Evolutionary conservation across 352 stramenopile species (phyloP).

Genomic region (Pythium biforme): DNA sequence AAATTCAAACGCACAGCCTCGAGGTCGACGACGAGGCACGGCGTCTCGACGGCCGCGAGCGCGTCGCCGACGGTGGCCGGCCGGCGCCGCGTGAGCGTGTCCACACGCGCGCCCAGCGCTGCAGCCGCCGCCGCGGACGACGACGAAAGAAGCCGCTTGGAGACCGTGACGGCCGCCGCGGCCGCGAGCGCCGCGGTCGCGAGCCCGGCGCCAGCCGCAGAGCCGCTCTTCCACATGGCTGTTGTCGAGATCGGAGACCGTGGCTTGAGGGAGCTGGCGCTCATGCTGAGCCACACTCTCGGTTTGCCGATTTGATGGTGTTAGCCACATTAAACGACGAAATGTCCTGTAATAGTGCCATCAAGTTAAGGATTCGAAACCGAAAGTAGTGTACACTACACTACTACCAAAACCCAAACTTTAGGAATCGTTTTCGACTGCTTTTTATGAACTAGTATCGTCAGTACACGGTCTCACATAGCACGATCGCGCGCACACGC

Average conservation of each 20-base stretch:
- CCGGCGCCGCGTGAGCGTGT: conserved; percentile 17
- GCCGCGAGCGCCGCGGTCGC: conserved; percentile 14
- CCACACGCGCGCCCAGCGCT: conserved; percentile 7
- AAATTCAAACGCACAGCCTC: conserved; percentile 49
- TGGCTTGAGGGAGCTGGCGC: not conserved
- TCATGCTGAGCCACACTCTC: not conserved
- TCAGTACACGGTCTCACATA: not conserved
- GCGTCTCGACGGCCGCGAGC: conserved; percentile 53
- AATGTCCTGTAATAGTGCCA: not conserved
- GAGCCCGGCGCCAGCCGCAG: not conserved
- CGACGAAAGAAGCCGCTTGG: conserved; percentile 2
- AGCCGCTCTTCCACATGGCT: conserved; percentile 19
- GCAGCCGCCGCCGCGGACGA: not conserved
- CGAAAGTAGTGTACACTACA: not conserved
- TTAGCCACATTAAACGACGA: not conserved
- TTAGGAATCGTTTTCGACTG: no score
- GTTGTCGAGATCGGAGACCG: not conserved
- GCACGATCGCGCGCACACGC: not conserved
- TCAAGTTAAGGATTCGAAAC: not conserved
- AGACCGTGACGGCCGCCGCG: conserved; percentile 11
- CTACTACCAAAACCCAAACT: no score
- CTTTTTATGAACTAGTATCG: no score
- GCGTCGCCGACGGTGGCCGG: conserved; percentile 33
- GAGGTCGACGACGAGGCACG: conserved; percentile 63
- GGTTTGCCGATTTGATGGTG: not conserved